Evolutionary conservation across 768 basidiomycete genomes (phyloP).

Genomic region (Termitomyces sp.): DNA sequence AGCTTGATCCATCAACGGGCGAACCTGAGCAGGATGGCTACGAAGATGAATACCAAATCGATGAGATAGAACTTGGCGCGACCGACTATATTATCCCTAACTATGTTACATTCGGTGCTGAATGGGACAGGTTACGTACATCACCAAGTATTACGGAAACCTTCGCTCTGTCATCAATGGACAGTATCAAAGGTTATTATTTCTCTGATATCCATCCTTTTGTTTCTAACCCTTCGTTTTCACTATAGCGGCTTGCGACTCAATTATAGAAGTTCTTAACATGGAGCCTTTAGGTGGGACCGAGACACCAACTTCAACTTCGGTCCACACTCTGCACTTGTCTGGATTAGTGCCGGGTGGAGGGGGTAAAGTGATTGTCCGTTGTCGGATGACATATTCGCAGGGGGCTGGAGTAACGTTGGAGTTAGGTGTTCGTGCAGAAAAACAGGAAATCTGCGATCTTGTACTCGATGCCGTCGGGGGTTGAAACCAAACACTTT

Average conservation of each 20-base stretch:
- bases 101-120: too few species aligned
- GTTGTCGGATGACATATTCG: conserved; percentile 94
- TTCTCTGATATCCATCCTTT: conserved; percentile 4
- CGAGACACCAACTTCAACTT: conserved; percentile 71
- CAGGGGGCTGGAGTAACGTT: too few species aligned
- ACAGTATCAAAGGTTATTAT: conserved; percentile 87
- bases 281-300: conserved; percentile 97
- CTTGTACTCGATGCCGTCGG: too few species aligned
- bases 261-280: conserved; percentile 89
- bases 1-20: conserved; percentile 92
- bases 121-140: too few species aligned
- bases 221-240: conserved; percentile 10
- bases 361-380: conserved; percentile 82
- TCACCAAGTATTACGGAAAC: conserved; percentile 64
- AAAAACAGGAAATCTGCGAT: conserved; percentile 79
- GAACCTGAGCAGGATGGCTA: conserved; percentile 99
- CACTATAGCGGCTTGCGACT: conserved; percentile 84
- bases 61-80: conserved; percentile 91
- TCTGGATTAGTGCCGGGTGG: conserved; percentile 90
- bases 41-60: conserved; percentile 96
- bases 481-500: too few species aligned
- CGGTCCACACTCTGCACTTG: conserved; percentile 91
- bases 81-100: conserved; percentile 96
- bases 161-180: too few species aligned
- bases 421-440: too few species aligned